phyloP scores from a whole-genome alignment of 768 basidiomycete species.

The Leucosporidium creatinivorum region DNA sequence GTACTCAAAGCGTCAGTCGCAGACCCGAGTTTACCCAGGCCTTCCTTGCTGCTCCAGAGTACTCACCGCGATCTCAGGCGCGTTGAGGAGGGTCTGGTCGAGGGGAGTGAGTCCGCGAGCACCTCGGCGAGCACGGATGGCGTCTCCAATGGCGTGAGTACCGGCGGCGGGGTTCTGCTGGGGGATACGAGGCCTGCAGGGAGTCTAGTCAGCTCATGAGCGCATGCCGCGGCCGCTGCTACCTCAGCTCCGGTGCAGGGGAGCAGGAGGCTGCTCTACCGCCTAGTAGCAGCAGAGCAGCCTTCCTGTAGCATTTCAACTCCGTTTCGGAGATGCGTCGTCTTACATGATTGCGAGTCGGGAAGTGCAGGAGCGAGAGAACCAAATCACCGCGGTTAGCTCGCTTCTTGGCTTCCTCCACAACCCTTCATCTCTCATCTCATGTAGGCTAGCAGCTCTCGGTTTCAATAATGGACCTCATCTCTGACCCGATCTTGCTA shows the following conservation, averaged over 20 bases:
- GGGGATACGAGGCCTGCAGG: conserved; percentile 37
- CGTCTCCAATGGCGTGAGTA: conserved; percentile 35
- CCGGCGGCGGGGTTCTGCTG: conserved; percentile 35
- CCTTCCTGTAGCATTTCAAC: no score
- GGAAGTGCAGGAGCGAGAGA: neutral
- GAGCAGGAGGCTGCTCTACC: no score
- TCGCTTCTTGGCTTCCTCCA: no score
- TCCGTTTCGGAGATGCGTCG: no score
- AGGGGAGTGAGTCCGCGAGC: conserved; percentile 39
- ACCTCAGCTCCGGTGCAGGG: no score
- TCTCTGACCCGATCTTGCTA: neutral
- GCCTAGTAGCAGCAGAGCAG: no score
- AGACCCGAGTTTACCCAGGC: neutral
- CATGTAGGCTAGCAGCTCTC: no score
- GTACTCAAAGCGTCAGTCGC: neutral
- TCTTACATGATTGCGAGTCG: no score
- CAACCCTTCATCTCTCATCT: no score
- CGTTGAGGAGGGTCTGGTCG: conserved; percentile 40
- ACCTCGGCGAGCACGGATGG: conserved; percentile 39
- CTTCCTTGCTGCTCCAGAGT: neutral
- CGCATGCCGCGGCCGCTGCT: no score
- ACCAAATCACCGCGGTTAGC: neutral
- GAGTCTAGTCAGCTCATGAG: neutral
- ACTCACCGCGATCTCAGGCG: conserved; percentile 38
- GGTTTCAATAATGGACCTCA: no score